Base-by-base conservation (phyloP, 805 yeast genomes). In the Hemisphaericaspora nanyangensis region DNA sequence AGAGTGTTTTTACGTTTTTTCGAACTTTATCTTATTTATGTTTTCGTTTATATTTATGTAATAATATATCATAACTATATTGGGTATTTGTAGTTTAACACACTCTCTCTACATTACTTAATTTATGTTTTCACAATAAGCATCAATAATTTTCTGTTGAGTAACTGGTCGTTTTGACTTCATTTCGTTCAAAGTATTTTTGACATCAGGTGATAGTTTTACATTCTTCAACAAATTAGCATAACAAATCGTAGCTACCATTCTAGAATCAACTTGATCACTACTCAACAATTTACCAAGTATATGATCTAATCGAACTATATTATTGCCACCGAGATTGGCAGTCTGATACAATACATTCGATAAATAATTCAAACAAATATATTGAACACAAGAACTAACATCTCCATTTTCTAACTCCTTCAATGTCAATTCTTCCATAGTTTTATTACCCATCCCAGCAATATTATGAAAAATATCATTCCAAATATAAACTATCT, bases 141-240 rank as follows among this genome's bases (percentile, higher is more conserved):
- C n/a, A n/a, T n/a, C n/a, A 12, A 77, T 65, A 35, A 78, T 52
- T 44, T 67, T 72, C 38, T 55, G 57, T 40, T 77, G 81, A 1
- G 76, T 63, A 2, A 51, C 41, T 13, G 70, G 56, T 28, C 76
- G 52, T 40, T 59, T 62, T 25, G 35, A 33, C 25, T 37, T 41
- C 11, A 35, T 34, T 19, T 39, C 29, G 13, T 39, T 12, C 34
- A 44, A 36, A 7, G 31, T 13, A 5, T 30, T 20, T 26, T 22
- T 24, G 7, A 15, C 29, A 10, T 41, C 43, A 2, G 24, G 3
- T 16, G 35, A 18, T 10, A 31, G 6, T 24, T 47, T 45, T 5
- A 52, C 45, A 5, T 55, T 52, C 30, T 52, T 55, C 34, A 59
- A 39, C 25, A 63, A 37, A 30, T 52, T 58, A 1, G 76, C 68